Percentiles rank a stretch among this genome's conserved stretches.
phyloP scores from a whole-genome alignment of 192 early-diverging fungal species.

The Phlyctochytrium arcticum region DNA sequence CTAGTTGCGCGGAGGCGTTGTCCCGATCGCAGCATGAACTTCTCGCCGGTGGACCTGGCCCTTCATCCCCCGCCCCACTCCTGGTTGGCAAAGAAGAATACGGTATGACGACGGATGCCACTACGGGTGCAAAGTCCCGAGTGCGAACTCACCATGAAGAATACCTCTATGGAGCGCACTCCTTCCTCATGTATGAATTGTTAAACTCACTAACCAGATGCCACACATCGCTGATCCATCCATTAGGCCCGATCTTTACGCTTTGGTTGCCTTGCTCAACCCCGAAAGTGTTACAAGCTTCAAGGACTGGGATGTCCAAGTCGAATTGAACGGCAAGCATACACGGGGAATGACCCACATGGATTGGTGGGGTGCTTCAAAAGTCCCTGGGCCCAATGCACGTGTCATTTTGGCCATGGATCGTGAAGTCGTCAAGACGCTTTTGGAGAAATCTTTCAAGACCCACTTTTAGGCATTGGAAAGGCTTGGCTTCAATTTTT shows the following conservation, averaged over 20 bases:
- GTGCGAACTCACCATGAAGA: conserved; percentile 13
- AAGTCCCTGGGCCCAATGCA: conserved; percentile 18
- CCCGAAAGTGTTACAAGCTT: conserved; percentile 16
- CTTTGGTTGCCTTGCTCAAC: conserved; percentile 16
- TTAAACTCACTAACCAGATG: neutral
- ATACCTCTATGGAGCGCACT: conserved; percentile 15
- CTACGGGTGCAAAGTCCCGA: neutral
- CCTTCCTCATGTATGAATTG: conserved; percentile 29
- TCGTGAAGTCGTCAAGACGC: conserved; percentile 12
- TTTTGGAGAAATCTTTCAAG: conserved; percentile 30
- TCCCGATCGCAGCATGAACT: conserved; percentile 23
- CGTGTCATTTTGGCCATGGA: conserved; percentile 33
- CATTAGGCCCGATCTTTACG: conserved; percentile 25
- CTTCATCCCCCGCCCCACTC: neutral
- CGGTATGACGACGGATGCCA: neutral
- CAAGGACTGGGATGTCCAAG: conserved; percentile 35
- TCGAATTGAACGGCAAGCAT: conserved; percentile 33
- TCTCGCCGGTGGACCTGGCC: conserved; percentile 13
- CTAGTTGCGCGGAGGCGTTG: conserved; percentile 12
- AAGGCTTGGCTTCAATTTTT: too few species aligned
- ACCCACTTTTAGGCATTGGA: conserved; percentile 16
- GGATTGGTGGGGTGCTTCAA: conserved; percentile 27
- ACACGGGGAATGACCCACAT: conserved; percentile 32
- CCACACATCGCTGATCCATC: conserved; percentile 1
- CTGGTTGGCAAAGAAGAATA: conserved; percentile 13